These are phyloP conservation scores for Ascobolus immersus DNA, from an alignment of 495 filamentous ascomycete genomes.

Conservation along the genomic window DNA sequence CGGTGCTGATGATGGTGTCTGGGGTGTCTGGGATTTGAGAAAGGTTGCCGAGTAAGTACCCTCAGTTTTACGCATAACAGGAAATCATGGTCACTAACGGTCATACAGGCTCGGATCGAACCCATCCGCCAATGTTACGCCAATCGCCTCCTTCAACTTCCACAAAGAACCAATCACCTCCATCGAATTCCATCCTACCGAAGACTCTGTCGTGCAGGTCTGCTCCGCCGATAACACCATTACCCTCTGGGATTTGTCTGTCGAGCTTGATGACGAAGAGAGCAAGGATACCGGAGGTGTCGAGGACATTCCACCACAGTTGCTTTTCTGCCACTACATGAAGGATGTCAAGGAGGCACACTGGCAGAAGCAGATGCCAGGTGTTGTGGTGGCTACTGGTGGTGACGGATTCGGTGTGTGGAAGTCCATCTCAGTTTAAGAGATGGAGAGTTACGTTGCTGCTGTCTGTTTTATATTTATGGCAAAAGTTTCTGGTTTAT, in stretches of 20 bases:
- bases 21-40: conserved; percentile 88
- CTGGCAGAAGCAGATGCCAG: conserved; percentile 92
- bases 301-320: conserved; percentile 71
- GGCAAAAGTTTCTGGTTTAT: no score
- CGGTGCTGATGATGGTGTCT: conserved; percentile 78
- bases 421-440: conserved; percentile 40
- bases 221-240: conserved; percentile 82
- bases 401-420: conserved; percentile 57
- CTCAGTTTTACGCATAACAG: no score
- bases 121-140: conserved; percentile 14
- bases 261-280: conserved; percentile 93
- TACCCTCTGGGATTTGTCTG: conserved; percentile 87
- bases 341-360: conserved; percentile 81
- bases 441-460: no score
- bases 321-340: conserved; percentile 91
- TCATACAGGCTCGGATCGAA: no score
- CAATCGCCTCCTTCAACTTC: conserved; percentile 69
- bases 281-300: conserved; percentile 66
- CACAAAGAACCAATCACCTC: conserved; percentile 89
- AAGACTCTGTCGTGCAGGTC: conserved; percentile 81
- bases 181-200: conserved; percentile 90
- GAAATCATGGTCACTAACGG: no score
- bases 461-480: no score
- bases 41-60: conserved; percentile 31
- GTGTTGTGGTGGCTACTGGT: conserved; percentile 72